These are phyloP conservation scores for Haplosporangium sp. DNA, from an alignment of 371 early-diverging fungal genomes.

Conservation along the genomic window DNA sequence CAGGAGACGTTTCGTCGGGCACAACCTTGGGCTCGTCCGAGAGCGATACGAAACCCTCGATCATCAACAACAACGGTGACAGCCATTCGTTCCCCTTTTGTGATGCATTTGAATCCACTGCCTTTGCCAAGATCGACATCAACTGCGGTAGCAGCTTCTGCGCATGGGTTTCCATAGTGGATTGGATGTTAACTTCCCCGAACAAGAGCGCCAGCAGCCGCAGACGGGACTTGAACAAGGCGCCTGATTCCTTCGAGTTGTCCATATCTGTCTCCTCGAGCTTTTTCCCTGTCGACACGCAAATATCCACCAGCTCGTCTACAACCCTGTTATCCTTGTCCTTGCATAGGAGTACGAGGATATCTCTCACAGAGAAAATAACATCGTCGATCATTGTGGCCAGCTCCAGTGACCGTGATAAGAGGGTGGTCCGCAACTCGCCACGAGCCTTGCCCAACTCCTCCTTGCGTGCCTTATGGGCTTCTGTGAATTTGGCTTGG, in stretches of 20 bases:
- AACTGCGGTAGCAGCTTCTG: slow-evolving; percentile 57
- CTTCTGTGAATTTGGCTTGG: slow-evolving; percentile 22
- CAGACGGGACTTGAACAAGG: slow-evolving; percentile 62
- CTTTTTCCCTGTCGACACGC: slow-evolving; percentile 11
- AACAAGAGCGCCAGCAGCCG: slow-evolving; percentile 77
- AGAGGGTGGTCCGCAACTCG: slow-evolving; percentile 60
- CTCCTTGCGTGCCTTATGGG: slow-evolving; percentile 53
- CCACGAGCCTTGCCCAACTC: slow-evolving; percentile 61
- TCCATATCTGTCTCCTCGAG: slow-evolving; percentile 7
- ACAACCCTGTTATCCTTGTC: slow-evolving; percentile 61
- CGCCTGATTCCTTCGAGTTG: slow-evolving; percentile 17
- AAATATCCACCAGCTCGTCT: slow-evolving; percentile 46
- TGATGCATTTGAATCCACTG: background rate
- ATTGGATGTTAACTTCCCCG: slow-evolving; percentile 66
- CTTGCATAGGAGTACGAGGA: slow-evolving; percentile 62
- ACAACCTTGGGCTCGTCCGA: slow-evolving; percentile 69
- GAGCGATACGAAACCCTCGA: slow-evolving; percentile 74
- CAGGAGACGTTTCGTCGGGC: slow-evolving; percentile 44
- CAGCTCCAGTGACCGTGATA: slow-evolving; percentile 65
- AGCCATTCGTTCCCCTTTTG: slow-evolving; percentile 67
- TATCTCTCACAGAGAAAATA: slow-evolving; percentile 78
- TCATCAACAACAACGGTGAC: slow-evolving; percentile 71
- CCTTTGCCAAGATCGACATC: slow-evolving; percentile 58
- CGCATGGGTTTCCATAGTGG: slow-evolving; percentile 56
- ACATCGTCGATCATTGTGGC: slow-evolving; percentile 72